A percentile compares a stretch with the other conserved stretches of the same genome.
phyloP scores from a whole-genome alignment of 169 alveolate species.

The Condylostoma magnum region DNA sequence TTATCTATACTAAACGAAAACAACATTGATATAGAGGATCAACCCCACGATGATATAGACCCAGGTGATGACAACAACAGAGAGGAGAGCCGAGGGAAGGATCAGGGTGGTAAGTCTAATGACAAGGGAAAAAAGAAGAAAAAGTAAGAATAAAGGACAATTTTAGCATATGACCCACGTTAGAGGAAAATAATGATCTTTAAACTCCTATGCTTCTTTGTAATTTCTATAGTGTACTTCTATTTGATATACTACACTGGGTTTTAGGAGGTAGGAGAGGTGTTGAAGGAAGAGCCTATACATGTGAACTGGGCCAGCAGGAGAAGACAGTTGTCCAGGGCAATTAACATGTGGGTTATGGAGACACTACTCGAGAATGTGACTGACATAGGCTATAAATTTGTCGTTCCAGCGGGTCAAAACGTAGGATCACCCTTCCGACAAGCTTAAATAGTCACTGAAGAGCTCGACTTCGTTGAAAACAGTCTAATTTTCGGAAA shows the following conservation, averaged over 20 bases:
- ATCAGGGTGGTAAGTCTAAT: background rate
- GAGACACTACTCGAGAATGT: conserved; percentile 19
- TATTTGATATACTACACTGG: conserved; percentile 25
- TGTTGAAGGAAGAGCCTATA: conserved; percentile 18
- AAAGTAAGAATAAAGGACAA: background rate
- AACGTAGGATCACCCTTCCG: background rate
- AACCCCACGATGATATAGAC: background rate
- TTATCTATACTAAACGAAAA: conserved; percentile 7
- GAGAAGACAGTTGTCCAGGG: conserved; percentile 11
- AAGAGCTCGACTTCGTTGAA: conserved; percentile 23
- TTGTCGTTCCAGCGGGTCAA: conserved; percentile 10
- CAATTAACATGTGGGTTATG: conserved; percentile 19
- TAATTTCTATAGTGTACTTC: conserved; percentile 17
- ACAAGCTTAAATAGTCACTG: background rate
- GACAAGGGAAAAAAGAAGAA: conserved; percentile 19
- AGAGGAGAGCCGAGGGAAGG: background rate
- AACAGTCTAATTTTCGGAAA: conserved; percentile 15
- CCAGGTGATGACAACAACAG: conserved; percentile 5
- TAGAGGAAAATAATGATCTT: conserved; percentile 1
- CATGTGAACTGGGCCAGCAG: conserved; percentile 33
- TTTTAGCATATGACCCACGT: conserved; percentile 17
- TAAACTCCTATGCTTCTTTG: conserved; percentile 11
- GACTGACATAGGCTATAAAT: conserved; percentile 13
- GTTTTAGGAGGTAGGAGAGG: background rate
- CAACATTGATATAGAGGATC: conserved; percentile 22